A percentile compares a stretch with the other conserved stretches of the same genome.
Conservation (phyloP, 139 green algal species). For the Chloropicon primus region DNA sequence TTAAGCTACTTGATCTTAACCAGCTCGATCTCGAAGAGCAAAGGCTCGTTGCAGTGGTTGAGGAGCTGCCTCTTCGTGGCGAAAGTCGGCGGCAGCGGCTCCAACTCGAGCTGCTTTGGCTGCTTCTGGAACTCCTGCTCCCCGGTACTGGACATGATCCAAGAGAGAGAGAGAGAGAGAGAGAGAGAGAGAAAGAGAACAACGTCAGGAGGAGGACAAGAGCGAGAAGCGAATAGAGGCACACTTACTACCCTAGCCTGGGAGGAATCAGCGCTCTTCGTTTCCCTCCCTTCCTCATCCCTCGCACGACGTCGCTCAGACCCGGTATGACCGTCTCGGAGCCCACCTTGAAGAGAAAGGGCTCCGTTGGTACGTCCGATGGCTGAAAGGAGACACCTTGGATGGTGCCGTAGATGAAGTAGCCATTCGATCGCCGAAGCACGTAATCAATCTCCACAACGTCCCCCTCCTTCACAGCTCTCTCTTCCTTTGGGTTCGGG, state of each 20-base stretch:
- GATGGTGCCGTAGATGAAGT: neutral
- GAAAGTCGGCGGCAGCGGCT: conserved; percentile 59
- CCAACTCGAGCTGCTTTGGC: neutral
- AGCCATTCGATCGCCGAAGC: neutral
- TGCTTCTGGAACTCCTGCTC: neutral
- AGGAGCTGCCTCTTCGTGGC: conserved; percentile 58
- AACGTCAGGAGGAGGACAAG: neutral
- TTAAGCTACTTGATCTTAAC: conserved; percentile 43
- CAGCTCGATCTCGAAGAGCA: conserved; percentile 73
- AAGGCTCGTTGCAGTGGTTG: conserved; percentile 50
- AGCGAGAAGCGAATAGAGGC: neutral
- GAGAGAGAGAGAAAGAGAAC: neutral
- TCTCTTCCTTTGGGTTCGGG: neutral
- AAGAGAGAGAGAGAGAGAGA: neutral
- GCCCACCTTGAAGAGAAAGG: neutral
- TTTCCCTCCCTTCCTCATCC: conserved; percentile 45
- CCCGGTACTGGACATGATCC: neutral
- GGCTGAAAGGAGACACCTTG: neutral
- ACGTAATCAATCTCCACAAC: neutral
- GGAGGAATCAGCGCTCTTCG: conserved; percentile 47
- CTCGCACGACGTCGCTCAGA: conserved; percentile 27
- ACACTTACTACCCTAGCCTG: conserved; percentile 31
- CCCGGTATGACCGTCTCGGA: conserved; percentile 6
- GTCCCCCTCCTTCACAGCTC: neutral
- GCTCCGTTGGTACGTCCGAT: neutral